phyloP scores from a whole-genome alignment of 352 stramenopile species.

The Phytophthora rubi region DNA sequence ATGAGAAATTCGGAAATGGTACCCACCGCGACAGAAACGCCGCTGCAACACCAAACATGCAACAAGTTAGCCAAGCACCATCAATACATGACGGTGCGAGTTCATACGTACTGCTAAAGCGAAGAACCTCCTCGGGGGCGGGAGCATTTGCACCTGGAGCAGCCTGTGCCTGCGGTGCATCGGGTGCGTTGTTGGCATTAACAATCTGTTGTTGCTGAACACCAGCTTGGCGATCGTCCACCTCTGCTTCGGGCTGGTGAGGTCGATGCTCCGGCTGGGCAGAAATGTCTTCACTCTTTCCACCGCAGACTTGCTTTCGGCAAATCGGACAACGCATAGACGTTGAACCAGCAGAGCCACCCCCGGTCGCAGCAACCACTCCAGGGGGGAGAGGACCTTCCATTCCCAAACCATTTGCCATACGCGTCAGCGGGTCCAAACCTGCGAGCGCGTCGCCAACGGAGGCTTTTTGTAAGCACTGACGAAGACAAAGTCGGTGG shows the following conservation, averaged over 20 bases:
- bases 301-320: constrained; percentile 61
- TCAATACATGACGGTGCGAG: background rate
- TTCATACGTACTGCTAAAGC: constrained; percentile 75
- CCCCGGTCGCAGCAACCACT: constrained; percentile 8
- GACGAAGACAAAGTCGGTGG: constrained; percentile 73
- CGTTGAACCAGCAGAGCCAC: constrained; percentile 21
- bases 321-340: constrained; percentile 69
- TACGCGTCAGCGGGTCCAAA: constrained; percentile 34
- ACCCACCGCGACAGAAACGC: constrained; percentile 76
- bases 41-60: constrained; percentile 36
- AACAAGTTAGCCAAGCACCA: constrained; percentile 18
- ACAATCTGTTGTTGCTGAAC: constrained; percentile 13
- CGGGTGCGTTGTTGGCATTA: constrained; percentile 13
- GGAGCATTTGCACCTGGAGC: constrained; percentile 9
- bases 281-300: constrained; percentile 34
- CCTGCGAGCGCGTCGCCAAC: constrained; percentile 62
- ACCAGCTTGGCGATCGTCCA: constrained; percentile 6
- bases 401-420: constrained; percentile 44
- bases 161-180: constrained; percentile 11
- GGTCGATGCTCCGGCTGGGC: constrained; percentile 1
- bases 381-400: constrained; percentile 25
- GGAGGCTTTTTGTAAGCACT: constrained; percentile 76
- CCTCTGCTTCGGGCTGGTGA: constrained; percentile 27
- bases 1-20: constrained; percentile 76
- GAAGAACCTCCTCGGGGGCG: constrained; percentile 63